phyloP scores from a whole-genome alignment of 1,284 basidiomycete species.

The Tausonia pullulans region DNA sequence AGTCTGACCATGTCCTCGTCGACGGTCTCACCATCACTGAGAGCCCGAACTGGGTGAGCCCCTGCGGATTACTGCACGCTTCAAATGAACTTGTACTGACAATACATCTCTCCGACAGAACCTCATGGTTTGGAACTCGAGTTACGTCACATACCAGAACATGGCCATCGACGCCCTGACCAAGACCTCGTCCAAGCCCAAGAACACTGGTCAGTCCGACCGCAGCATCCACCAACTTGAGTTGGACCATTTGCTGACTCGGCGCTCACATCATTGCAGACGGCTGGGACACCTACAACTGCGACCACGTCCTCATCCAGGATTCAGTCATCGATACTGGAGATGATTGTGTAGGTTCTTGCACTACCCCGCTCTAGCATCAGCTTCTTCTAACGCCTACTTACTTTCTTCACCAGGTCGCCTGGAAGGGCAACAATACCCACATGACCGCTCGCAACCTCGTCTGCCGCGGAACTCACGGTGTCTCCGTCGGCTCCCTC shows the following conservation, averaged over 20 bases:
- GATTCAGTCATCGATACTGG: constrained; percentile 14
- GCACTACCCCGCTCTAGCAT: too few relatives aligned
- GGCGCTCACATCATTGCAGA: too few relatives aligned
- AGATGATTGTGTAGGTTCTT: constrained; percentile 11
- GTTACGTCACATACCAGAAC: constrained; percentile 9
- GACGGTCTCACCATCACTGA: not conserved
- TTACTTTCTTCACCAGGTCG: not conserved
- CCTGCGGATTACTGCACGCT: too few relatives aligned
- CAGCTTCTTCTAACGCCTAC: too few relatives aligned
- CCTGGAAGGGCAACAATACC: constrained; percentile 15
- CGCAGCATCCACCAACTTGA: too few relatives aligned
- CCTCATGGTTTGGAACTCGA: constrained; percentile 8
- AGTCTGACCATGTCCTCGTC: not conserved
- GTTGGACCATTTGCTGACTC: too few relatives aligned
- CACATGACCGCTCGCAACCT: constrained; percentile 13
- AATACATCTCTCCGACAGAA: not conserved
- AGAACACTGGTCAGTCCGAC: constrained; percentile 3
- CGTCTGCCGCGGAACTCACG: constrained; percentile 16
- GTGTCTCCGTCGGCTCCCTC: constrained; percentile 14
- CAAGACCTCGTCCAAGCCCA: constrained; percentile 5
- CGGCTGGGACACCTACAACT: constrained; percentile 13
- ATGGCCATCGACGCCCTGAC: constrained; percentile 10
- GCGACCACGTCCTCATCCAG: constrained; percentile 10
- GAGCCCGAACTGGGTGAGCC: not conserved
- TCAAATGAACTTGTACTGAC: too few relatives aligned